A percentile compares a stretch with the other conserved stretches of the same genome.
phyloP scores from a whole-genome alignment of 148 eudicot genomes.

The Suaeda aralocaspica region DNA sequence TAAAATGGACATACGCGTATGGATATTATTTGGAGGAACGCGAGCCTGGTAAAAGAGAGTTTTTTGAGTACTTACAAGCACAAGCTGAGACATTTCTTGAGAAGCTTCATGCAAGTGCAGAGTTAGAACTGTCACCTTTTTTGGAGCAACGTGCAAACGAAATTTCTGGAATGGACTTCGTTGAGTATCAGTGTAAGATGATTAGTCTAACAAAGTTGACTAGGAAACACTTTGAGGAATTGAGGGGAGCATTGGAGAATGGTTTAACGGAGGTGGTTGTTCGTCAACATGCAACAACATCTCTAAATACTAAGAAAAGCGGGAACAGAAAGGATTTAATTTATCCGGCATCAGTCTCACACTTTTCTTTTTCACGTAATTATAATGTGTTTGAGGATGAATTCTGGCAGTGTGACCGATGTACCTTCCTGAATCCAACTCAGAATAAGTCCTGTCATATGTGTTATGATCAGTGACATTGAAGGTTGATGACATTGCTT shows the following conservation, averaged over 20 bases:
- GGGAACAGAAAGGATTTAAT: not conserved
- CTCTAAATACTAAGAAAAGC: not conserved
- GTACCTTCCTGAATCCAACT: not conserved
- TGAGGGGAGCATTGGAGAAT: conserved; percentile 70
- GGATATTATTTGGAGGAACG: conserved; percentile 47
- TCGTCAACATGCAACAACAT: conserved; percentile 13
- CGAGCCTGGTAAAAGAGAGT: conserved; percentile 37
- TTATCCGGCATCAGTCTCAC: too few relatives aligned
- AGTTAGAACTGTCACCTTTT: conserved; percentile 41
- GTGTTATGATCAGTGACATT: not conserved
- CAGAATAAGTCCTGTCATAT: not conserved
- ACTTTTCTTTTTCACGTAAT: too few relatives aligned
- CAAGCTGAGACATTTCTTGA: conserved; percentile 65
- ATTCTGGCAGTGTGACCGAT: not conserved
- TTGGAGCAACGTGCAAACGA: conserved; percentile 15
- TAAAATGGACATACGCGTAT: conserved; percentile 71
- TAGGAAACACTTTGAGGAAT: conserved; percentile 55
- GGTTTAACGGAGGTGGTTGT: conserved; percentile 59
- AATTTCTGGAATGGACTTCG: conserved; percentile 24
- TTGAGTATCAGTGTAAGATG: conserved; percentile 42
- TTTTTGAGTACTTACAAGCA: conserved; percentile 67
- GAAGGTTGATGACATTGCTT: too few relatives aligned
- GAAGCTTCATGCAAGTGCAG: conserved; percentile 62
- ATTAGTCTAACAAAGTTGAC: conserved; percentile 56
- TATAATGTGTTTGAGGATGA: not conserved